These are phyloP conservation scores for Acacia melanoxylon DNA, from an alignment of 306 rosid genomes.

Conservation along the genomic window DNA sequence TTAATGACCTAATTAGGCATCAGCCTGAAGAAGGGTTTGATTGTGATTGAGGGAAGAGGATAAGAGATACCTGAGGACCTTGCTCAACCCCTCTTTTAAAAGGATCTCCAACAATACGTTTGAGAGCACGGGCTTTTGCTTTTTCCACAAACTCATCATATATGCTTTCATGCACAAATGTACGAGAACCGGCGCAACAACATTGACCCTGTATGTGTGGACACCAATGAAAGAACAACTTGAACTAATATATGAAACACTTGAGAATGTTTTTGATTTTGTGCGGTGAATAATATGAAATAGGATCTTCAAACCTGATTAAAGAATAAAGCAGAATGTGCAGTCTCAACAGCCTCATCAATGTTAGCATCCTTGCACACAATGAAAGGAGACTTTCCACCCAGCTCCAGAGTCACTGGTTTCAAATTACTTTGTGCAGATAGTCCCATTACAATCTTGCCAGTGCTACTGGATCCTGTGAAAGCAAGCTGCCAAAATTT, in stretches of 20 bases:
- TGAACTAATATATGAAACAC: constrained; percentile 8
- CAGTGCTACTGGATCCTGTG: constrained; percentile 73
- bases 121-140: constrained; percentile 60
- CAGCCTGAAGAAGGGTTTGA: background rate
- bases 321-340: constrained; percentile 72
- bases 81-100: constrained; percentile 72
- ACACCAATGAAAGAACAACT: constrained; percentile 6
- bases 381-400: constrained; percentile 83
- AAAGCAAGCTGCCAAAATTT: constrained; percentile 62
- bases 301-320: constrained; percentile 55
- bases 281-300: background rate
- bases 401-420: constrained; percentile 75
- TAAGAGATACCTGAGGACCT: constrained; percentile 79
- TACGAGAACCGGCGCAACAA: constrained; percentile 85
- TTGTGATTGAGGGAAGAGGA: background rate
- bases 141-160: constrained; percentile 70
- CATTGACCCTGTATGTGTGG: constrained; percentile 67
- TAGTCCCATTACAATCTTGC: constrained; percentile 50
- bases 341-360: constrained; percentile 72
- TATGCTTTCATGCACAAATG: constrained; percentile 75
- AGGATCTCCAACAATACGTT: constrained; percentile 78
- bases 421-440: constrained; percentile 76
- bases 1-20: background rate
- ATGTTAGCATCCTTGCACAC: constrained; percentile 77
- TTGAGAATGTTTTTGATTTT: background rate